Evolutionary conservation across 306 rosid genomes (phyloP).

Genomic region (Castanea mollissima): DNA sequence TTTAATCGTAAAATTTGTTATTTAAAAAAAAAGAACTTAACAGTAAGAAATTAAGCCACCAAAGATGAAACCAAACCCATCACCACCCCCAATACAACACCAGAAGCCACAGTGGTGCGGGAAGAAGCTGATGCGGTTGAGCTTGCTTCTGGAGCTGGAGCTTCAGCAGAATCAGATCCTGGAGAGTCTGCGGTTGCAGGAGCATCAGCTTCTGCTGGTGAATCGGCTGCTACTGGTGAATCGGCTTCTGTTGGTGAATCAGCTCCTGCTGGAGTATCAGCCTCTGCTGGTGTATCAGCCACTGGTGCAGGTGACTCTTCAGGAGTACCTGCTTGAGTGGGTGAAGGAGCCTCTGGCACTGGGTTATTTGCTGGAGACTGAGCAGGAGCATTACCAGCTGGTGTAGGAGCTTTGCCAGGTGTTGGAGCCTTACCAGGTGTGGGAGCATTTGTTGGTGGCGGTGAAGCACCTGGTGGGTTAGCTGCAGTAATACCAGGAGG

Average conservation of each 20-base stretch:
- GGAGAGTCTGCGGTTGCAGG: too few species aligned
- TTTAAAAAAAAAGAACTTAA: neutral
- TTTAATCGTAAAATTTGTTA: too few species aligned
- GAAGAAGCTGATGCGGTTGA: too few species aligned
- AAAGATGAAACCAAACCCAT: constrained; percentile 37
- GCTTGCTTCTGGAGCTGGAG: too few species aligned
- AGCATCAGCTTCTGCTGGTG: neutral
- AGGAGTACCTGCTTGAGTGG: neutral
- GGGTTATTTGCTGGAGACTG: constrained; percentile 11
- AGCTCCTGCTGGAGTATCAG: neutral
- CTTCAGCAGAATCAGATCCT: too few species aligned
- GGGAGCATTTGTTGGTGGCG: too few species aligned
- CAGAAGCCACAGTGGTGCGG: too few species aligned
- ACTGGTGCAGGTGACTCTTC: constrained; percentile 4
- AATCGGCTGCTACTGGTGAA: neutral
- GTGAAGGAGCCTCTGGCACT: constrained; percentile 14
- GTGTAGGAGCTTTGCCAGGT: neutral
- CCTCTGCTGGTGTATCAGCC: neutral
- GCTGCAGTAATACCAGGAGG: constrained; percentile 32
- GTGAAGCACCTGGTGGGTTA: too few species aligned
- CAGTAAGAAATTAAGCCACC: constrained; percentile 17
- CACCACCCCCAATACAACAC: constrained; percentile 3
- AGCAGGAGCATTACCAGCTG: constrained; percentile 20
- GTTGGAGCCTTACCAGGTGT: neutral
- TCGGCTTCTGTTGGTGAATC: neutral